A percentile compares a stretch with the other conserved stretches of the same genome.
phyloP scores from a whole-genome alignment of 2,329 filamentous ascomycete genomes.

The Huntiella abstrusa region DNA sequence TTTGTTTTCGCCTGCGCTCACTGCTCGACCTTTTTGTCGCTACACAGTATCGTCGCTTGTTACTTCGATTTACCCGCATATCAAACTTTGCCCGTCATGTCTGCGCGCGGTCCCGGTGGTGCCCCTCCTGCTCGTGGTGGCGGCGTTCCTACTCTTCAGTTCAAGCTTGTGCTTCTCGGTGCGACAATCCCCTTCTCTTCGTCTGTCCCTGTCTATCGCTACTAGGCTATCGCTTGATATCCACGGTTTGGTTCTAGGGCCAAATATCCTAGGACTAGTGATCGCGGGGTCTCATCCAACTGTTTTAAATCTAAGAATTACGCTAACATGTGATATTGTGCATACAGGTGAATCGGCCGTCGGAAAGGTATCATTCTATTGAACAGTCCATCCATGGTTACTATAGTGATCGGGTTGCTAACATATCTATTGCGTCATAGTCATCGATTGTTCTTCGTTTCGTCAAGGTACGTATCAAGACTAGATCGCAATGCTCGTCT shows the following conservation, averaged over 20 bases:
- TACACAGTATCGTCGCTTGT: background rate
- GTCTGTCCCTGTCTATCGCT: no score
- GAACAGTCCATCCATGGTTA: background rate
- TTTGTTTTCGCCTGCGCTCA: background rate
- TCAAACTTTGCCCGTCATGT: constrained; percentile 39
- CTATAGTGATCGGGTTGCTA: constrained; percentile 1
- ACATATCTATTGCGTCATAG: constrained; percentile 27
- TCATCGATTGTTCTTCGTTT: constrained; percentile 96
- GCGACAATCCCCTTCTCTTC: constrained; percentile 19
- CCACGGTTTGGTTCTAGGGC: background rate
- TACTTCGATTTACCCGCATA: background rate
- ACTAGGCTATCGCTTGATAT: constrained; percentile 1
- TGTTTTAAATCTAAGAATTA: no score
- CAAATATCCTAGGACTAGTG: no score
- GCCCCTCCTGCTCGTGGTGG: constrained; percentile 40
- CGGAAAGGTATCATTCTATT: constrained; percentile 55
- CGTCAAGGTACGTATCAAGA: constrained; percentile 56
- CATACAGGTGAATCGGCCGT: constrained; percentile 73
- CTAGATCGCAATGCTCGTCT: background rate
- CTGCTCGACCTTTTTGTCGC: background rate
- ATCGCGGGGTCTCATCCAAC: no score
- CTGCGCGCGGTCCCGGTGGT: constrained; percentile 42
- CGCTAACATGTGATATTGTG: constrained; percentile 20
- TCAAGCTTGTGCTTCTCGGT: constrained; percentile 96
- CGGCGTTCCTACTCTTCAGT: constrained; percentile 87